Evolutionary conservation across 1,284 basidiomycete genomes (phyloP), one percentile per base, ranked within the genome.

Genomic region (Calocybe gambosa): DNA sequence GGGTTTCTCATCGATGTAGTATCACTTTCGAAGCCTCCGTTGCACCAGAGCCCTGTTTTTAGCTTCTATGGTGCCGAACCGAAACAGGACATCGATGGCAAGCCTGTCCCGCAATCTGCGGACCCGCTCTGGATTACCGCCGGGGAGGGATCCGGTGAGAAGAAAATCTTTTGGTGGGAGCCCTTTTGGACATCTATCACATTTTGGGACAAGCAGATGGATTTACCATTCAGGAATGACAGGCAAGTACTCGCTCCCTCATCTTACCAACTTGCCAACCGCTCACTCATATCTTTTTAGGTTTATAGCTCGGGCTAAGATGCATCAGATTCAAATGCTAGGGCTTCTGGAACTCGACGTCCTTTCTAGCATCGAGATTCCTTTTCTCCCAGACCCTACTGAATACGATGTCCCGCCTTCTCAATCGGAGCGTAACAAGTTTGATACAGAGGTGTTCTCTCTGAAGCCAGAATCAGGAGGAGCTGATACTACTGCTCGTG

Each of bases 261-360:
- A n/a, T n/a, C n/a, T n/a, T n/a, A n/a, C n/a, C n/a, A n/a, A n/a
- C n/a, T n/a, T n/a, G n/a, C n/a, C n/a, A n/a, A n/a, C n/a, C n/a
- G n/a, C n/a, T n/a, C n/a, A n/a, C n/a, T n/a, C n/a, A n/a, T n/a
- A n/a, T n/a, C n/a, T n/a, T n/a, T 20, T 3, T 51, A 89, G 87
- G 53, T 97, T 96, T 60, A 74, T 96, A 20, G 85, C 91, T 1
- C 81, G 92, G 35, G 91, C 89, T 31, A 91, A 89, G 66, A 94
- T 96, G 90, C 88, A 91, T 57, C 88, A 94, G 60, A 92, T 95
- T 38, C 88, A 95, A 60, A 93, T 91, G 88, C 75, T 95, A 6
- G 93, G 93, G 3, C 71, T 94, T 7, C 71, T 95, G 39, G 91
- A 93, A 55, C 88, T 94, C 59, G 93, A 93, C 59, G 83, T 92